These are phyloP conservation scores for Debaryomyces castellii DNA, from an alignment of 805 yeast genomes.

Conservation along the genomic window DNA sequence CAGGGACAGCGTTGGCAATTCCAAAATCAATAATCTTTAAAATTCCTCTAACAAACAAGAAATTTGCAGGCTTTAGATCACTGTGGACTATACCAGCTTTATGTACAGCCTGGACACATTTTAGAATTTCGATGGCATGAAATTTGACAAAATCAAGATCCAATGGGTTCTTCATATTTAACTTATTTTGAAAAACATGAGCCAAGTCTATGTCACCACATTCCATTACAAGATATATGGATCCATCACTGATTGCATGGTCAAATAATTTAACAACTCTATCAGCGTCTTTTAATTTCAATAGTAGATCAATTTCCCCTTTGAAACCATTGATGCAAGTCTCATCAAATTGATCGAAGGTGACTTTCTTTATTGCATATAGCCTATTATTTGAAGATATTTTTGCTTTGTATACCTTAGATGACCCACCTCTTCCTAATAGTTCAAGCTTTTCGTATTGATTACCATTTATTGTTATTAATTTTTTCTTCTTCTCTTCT, in stretches of 20 bases:
- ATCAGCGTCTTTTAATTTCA: conserved; percentile 53
- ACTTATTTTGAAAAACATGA: conserved; percentile 64
- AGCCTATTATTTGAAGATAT: conserved; percentile 48
- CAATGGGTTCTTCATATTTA: conserved; percentile 40
- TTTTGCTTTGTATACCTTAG: conserved; percentile 82
- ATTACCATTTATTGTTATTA: conserved; percentile 49
- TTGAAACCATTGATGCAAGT: conserved; percentile 74
- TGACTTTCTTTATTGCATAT: conserved; percentile 80
- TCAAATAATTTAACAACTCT: conserved; percentile 81
- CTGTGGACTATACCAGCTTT: conserved; percentile 81
- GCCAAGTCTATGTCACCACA: conserved; percentile 92
- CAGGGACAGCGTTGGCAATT: conserved; percentile 90
- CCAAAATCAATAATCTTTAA: conserved; percentile 94
- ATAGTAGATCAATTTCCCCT: conserved; percentile 81
- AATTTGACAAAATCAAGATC: conserved; percentile 78
- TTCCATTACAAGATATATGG: conserved; percentile 81
- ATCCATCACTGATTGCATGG: conserved; percentile 63
- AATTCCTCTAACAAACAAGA: conserved; percentile 77
- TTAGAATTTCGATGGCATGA: conserved; percentile 73
- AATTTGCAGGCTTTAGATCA: conserved; percentile 71
- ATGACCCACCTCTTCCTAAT: conserved; percentile 89
- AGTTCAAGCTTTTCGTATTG: conserved; percentile 74
- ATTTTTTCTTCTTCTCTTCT: conserved; percentile 23
- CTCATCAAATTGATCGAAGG: conserved; percentile 78
- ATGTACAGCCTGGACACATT: conserved; percentile 88